Evolutionary conservation across 1,139 yeast species (phyloP).

Genomic region (Protomyces gravidus): DNA sequence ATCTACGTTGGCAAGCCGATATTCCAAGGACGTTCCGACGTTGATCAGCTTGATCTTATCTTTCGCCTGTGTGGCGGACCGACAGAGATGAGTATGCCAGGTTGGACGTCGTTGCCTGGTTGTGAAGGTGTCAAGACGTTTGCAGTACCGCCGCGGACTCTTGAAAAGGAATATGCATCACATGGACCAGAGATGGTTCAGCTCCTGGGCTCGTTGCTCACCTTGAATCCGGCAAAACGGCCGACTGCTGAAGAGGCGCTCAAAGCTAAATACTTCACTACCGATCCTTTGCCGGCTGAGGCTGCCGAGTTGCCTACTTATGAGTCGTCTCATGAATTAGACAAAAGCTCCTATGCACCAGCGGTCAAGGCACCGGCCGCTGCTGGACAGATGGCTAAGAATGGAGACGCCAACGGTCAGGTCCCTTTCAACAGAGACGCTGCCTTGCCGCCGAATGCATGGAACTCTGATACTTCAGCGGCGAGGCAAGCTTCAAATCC

Average conservation of each 20-base stretch:
- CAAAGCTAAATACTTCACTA: slow-evolving; percentile 61
- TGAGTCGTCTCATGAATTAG: slow-evolving; percentile 87
- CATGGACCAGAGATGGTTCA: slow-evolving; percentile 45
- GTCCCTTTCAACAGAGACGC: slow-evolving; percentile 11
- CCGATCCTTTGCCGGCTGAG: slow-evolving; percentile 59
- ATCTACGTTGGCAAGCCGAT: slow-evolving; percentile 77
- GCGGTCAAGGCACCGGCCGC: slow-evolving; percentile 21
- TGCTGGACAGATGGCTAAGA: slow-evolving; percentile 19
- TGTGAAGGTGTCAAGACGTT: slow-evolving; percentile 42
- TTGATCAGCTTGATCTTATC: slow-evolving; percentile 83
- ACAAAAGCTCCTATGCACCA: slow-evolving; percentile 49
- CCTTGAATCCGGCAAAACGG: slow-evolving; percentile 65
- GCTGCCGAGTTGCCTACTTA: slow-evolving; percentile 61
- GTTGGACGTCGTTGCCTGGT: slow-evolving; percentile 61
- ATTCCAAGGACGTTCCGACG: slow-evolving; percentile 75
- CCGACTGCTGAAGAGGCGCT: slow-evolving; percentile 76
- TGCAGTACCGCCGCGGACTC: slow-evolving; percentile 50
- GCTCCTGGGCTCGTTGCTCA: slow-evolving; percentile 54
- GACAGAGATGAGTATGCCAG: slow-evolving; percentile 58
- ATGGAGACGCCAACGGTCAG: slow-evolving; percentile 3
- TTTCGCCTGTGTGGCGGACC: slow-evolving; percentile 84
- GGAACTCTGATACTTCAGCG: background rate
- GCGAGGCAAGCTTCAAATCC: background rate
- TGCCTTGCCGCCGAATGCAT: background rate
- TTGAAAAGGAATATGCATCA: slow-evolving; percentile 50